Evolutionary conservation across 2,329 filamentous ascomycete genomes (phyloP).

Genomic region (Botrytis aclada): DNA sequence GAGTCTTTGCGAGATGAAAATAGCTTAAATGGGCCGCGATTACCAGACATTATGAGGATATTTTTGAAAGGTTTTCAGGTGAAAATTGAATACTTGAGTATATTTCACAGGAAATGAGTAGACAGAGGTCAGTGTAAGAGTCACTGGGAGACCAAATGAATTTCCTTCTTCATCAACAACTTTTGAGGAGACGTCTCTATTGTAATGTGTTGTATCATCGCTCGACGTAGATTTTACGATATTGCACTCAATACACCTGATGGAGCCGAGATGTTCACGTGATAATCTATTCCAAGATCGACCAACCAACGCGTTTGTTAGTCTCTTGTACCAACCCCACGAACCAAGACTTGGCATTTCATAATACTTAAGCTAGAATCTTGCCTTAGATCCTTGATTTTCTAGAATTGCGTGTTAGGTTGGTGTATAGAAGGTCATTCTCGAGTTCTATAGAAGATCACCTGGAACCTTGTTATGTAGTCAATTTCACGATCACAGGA

Average conservation of each 20-base stretch:
- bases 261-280: background rate
- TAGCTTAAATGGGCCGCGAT: background rate
- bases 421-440: background rate
- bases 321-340: background rate
- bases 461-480: background rate
- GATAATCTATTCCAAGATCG: background rate
- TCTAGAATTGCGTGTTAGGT: background rate
- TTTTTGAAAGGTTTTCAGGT: background rate
- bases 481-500: background rate
- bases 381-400: background rate
- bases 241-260: background rate
- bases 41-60: background rate
- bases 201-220: background rate
- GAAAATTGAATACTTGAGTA: background rate
- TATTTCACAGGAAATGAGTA: background rate
- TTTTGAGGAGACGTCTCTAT: background rate
- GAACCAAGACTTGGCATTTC: background rate
- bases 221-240: background rate
- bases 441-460: background rate
- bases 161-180: background rate
- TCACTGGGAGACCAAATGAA: background rate
- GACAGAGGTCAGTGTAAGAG: background rate
- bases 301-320: background rate
- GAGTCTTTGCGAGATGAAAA: background rate
- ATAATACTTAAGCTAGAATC: background rate